phyloP scores from a whole-genome alignment of 2,329 filamentous ascomycete species.

The Daldinia eschscholtzii region DNA sequence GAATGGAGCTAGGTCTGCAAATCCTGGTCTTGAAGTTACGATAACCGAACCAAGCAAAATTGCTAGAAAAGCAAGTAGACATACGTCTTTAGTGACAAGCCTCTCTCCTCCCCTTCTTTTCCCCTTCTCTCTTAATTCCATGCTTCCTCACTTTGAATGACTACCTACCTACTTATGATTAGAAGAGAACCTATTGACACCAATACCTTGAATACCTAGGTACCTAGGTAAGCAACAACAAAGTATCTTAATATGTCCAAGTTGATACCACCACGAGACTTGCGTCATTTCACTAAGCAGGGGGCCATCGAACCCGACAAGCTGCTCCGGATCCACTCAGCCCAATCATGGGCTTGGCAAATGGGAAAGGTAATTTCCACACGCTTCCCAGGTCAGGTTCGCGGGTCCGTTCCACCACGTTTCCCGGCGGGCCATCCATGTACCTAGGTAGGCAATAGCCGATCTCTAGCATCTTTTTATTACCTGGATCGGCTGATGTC shows the following conservation, averaged over 20 bases:
- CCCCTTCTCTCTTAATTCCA: not conserved
- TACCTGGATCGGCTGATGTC: conserved; percentile 19
- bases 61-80: not conserved
- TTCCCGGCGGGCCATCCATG: conserved; percentile 12
- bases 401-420: conserved; percentile 28
- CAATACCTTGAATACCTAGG: not conserved
- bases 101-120: not conserved
- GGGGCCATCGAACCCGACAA: conserved; percentile 7
- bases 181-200: too few relatives aligned
- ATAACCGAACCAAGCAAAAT: not conserved
- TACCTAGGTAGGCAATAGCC: conserved; percentile 3
- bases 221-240: too few relatives aligned
- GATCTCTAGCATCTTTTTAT: conserved; percentile 12
- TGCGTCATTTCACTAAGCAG: conserved; percentile 1
- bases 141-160: not conserved
- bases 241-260: not conserved
- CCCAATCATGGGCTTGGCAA: conserved; percentile 27
- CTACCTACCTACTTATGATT: not conserved
- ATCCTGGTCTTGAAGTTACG: not conserved
- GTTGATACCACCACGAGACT: not conserved
- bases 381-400: conserved; percentile 21
- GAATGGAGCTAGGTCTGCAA: not conserved
- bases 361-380: conserved; percentile 36
- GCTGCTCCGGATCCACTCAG: conserved; percentile 12
- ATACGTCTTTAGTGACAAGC: too few relatives aligned